Evolutionary conservation across 2,329 filamentous ascomycete species (phyloP), one percentile per base, ranked within the genome.

Genomic region (Sporothrix brasiliensis): DNA sequence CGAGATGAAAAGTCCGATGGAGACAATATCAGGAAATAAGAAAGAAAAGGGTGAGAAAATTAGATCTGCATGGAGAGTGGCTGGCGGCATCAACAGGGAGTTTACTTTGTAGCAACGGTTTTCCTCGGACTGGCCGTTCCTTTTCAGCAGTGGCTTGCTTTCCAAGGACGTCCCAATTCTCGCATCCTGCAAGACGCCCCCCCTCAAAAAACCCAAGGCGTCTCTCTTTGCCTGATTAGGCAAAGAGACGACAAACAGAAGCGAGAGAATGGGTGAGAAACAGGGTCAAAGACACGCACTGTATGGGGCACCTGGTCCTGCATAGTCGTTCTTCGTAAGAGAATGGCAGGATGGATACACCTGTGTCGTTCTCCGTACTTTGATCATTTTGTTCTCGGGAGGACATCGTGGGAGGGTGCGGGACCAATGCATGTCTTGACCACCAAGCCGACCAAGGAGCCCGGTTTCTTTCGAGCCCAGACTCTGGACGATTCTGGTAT

Each of bases 271-370:
- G 53, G 6, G 11, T 21, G 13, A n/a, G 53, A 61, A 61, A 3
- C 14, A 9, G 16, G 10, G 11, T 1, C 16, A 63, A 63, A 49
- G 21, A 19, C 21, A 63, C 60, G 60, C 60, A 63, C 60, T 63
- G 60, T 63, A 63, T 21, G 60, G 60, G n/a, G 60, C 13, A 27
- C 14, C 21, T 49, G 13, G 34, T 39, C 39, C 24, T 27, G 41
- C 39, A 63, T 63, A 11, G 13, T 63, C 41, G 49, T 14, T 63
- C 60, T 14, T 63, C 60, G 60, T 63, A 63, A 63, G 41, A 63
- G 60, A 63, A 63, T 44, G 56, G 34, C 1, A 34, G 34, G 34
- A 34, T 9, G 34, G 34, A 9, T 34, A 34, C 34, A 5, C 34
- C 6, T 34, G 34, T 9, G 6, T 34, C 34, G 34, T 34, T 6